These are phyloP conservation scores for Pythium pyrilobum DNA, from an alignment of 352 stramenopile species.

Conservation along the genomic window DNA sequence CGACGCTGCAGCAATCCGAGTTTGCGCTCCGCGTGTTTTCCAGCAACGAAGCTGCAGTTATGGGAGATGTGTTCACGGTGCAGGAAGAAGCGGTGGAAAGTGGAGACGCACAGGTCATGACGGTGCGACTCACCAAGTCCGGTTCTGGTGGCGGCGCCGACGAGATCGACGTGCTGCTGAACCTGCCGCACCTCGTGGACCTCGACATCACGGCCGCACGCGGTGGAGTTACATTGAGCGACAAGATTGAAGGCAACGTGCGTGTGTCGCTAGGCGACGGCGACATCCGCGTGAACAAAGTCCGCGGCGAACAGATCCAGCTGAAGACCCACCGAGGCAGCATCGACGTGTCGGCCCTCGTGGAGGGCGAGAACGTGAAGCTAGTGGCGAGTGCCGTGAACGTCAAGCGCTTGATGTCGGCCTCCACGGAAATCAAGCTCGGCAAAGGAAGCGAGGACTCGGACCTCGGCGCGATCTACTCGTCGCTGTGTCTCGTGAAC, in stretches of 20 bases:
- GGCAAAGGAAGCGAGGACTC: constrained; percentile 29
- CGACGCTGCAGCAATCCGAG: constrained; percentile 40
- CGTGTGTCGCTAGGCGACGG: constrained; percentile 54
- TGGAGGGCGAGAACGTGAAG: constrained; percentile 58
- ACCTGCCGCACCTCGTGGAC: constrained; percentile 25
- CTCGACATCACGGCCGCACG: constrained; percentile 42
- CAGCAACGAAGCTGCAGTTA: background rate
- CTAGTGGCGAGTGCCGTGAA: constrained; percentile 33
- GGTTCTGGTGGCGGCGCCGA: background rate
- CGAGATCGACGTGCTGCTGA: constrained; percentile 14
- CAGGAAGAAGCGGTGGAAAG: constrained; percentile 15
- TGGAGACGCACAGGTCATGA: background rate
- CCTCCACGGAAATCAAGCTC: constrained; percentile 45
- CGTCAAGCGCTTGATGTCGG: constrained; percentile 68
- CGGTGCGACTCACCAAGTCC: constrained; percentile 5
- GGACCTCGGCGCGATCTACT: constrained; percentile 73
- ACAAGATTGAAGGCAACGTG: constrained; percentile 75
- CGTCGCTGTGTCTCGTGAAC: constrained; percentile 39
- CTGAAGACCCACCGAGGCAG: constrained; percentile 61
- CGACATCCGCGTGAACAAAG: constrained; percentile 54
- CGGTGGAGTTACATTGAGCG: constrained; percentile 36
- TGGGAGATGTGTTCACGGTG: constrained; percentile 23
- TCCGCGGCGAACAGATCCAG: constrained; percentile 47
- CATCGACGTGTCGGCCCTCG: constrained; percentile 36
- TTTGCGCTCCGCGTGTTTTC: constrained; percentile 34